Evolutionary conservation across 495 filamentous ascomycete genomes (phyloP), one percentile per base, ranked within the genome.

Genomic region (Neurospora terricola): DNA sequence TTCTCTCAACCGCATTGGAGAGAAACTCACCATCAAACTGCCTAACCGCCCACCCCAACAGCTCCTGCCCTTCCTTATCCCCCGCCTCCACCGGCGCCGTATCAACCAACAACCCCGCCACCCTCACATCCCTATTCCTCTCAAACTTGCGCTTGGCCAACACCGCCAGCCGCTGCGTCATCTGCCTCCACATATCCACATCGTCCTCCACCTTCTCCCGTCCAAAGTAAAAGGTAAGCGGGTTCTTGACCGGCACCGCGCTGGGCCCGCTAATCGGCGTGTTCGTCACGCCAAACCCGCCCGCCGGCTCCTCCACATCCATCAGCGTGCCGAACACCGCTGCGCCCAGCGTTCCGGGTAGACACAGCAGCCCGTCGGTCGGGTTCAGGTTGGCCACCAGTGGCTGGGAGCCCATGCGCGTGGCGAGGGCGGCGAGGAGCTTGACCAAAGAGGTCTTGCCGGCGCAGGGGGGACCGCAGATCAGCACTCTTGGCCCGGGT

Each of bases 231-330:
- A 97, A 98, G n/a, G 94, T 93, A 71, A 98, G 81, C 23, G 96
- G 96, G 75, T 96, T 83, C 83, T 97, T 98, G 34, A 97, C 92
- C 1, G 96, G 94, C 18, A 96, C 88, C 14, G 89, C 87, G 74
- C 91, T 96, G 8, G 96, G 94, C 3, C 94, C 95, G 72, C 90
- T 95, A 75, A 93, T 97, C 1, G 96, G 94, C 78, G 92, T 94
- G 78, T 86, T 72, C 48, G 93, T 93, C 88, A 93, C 75, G 43
- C 96, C 96, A 88, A 93, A 97, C 4, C 94, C 94, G 70, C 96
- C 92, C 77, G 93, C 93, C 1, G 78, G 76, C 5, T 80, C 76
- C 76, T 81, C 80, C 2, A 97, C 88, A 79, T 98, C 94, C 78
- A 99, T 88, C 78, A 97, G 89, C 0, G 91, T 91, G 1, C 90